Conservation (phyloP, 176 grass and related monocot genomes). For the Tillandsia leiboldiana region DNA sequence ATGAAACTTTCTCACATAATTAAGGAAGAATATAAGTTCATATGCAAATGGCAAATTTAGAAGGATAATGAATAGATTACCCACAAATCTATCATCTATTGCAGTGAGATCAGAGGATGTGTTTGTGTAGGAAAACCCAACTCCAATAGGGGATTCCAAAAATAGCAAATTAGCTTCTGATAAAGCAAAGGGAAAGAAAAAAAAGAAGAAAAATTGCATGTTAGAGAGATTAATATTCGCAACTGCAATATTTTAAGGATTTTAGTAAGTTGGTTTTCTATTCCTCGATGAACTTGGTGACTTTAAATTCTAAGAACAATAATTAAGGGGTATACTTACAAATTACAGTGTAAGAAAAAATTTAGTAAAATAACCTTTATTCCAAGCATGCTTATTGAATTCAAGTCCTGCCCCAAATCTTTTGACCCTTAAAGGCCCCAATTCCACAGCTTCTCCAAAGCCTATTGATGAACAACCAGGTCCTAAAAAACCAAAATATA, state of each 20-base stretch:
- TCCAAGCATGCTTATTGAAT: constrained; percentile 73
- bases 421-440: constrained; percentile 56
- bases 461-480: constrained; percentile 78
- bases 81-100: constrained; percentile 51
- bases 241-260: constrained; percentile 34
- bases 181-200: not conserved
- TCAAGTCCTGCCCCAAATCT: constrained; percentile 41
- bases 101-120: constrained; percentile 51
- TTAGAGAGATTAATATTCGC: constrained; percentile 30
- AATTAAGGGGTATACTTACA: not conserved
- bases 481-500: constrained; percentile 27
- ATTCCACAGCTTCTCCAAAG: constrained; percentile 63
- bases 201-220: constrained; percentile 2
- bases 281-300: too few species aligned
- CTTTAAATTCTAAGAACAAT: not conserved
- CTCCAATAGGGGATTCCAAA: constrained; percentile 64
- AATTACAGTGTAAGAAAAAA: not conserved
- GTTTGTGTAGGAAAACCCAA: constrained; percentile 87
- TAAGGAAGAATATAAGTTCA: not conserved
- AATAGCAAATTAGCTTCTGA: constrained; percentile 81
- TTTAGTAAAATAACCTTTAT: constrained; percentile 39
- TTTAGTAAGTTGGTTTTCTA: not conserved
- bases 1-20: not conserved
- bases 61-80: constrained; percentile 26
- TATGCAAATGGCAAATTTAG: not conserved